Percentiles rank a stretch among this genome's conserved stretches.
phyloP scores from a whole-genome alignment of 768 basidiomycete genomes.

The Guyanaporus albipodus region DNA sequence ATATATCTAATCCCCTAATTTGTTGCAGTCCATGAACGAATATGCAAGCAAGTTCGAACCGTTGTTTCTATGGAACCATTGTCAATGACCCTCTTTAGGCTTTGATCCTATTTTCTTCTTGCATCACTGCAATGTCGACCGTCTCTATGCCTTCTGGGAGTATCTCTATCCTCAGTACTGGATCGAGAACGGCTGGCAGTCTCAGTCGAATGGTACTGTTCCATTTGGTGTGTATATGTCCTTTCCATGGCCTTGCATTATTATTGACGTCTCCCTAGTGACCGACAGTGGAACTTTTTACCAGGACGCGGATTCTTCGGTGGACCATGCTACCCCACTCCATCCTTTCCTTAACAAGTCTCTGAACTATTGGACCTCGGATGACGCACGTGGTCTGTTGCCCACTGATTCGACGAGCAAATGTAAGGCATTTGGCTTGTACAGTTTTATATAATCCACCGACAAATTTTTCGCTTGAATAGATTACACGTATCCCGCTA shows the following conservation, averaged over 20 bases:
- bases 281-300: conserved; percentile 1
- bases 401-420: neutral
- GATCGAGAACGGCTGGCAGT: conserved; percentile 13
- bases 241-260: neutral
- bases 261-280: neutral
- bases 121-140: conserved; percentile 19
- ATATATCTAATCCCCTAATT: neutral
- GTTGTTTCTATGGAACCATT: neutral
- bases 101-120: conserved; percentile 20
- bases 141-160: conserved; percentile 20
- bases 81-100: neutral
- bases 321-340: conserved; percentile 1
- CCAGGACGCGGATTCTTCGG: neutral
- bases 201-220: neutral
- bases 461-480: neutral
- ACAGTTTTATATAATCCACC: neutral
- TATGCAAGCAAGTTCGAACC: conserved; percentile 14
- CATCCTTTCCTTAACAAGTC: conserved; percentile 11
- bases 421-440: conserved; percentile 4
- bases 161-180: conserved; percentile 19
- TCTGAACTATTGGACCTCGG: conserved; percentile 15
- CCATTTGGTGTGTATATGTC: conserved; percentile 8
- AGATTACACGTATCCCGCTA: conserved; percentile 22
- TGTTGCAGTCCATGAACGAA: conserved; percentile 7
- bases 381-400: conserved; percentile 4